phyloP scores from a whole-genome alignment of 2,329 filamentous ascomycete genomes.

The Colletotrichum tofieldiae region DNA sequence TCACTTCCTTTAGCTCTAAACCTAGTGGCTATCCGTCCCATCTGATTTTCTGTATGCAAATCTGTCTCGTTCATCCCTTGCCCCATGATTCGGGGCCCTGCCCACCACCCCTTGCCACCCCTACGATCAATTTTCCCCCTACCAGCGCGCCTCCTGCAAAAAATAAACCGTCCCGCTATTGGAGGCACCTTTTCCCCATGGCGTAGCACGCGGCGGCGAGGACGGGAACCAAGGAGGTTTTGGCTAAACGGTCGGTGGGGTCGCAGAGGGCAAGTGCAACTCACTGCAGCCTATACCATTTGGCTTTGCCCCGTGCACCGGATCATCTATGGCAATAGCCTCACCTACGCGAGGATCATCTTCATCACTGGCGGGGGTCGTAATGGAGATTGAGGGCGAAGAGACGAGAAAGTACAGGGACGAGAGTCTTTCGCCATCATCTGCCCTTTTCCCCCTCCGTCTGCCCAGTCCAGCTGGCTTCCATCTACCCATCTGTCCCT shows the following conservation, averaged over 20 bases:
- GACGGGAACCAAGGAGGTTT: conserved; percentile 31
- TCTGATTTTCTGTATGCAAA: conserved; percentile 36
- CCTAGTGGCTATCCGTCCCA: conserved; percentile 15
- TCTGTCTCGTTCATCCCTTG: conserved; percentile 40
- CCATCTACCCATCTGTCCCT: background rate
- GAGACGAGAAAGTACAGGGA: background rate
- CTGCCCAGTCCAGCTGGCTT: background rate
- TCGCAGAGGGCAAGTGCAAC: conserved; percentile 32
- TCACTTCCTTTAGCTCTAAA: conserved; percentile 20
- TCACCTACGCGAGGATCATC: conserved; percentile 18
- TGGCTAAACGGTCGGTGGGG: conserved; percentile 24
- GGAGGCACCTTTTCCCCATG: conserved; percentile 19
- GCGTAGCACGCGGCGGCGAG: conserved; percentile 11
- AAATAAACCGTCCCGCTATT: conserved; percentile 38
- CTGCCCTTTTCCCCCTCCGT: background rate
- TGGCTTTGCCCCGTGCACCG: conserved; percentile 17
- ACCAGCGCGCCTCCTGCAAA: conserved; percentile 15
- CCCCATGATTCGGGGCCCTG: conserved; percentile 24
- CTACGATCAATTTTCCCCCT: conserved; percentile 27
- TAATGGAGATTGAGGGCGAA: conserved; percentile 9
- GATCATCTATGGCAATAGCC: conserved; percentile 33
- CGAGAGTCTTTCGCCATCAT: background rate
- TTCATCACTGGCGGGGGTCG: background rate
- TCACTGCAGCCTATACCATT: conserved; percentile 17
- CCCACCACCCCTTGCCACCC: conserved; percentile 35